These are phyloP conservation scores for Larix kaempferi DNA, from an alignment of 75 land plant species.

Conservation along the genomic window DNA sequence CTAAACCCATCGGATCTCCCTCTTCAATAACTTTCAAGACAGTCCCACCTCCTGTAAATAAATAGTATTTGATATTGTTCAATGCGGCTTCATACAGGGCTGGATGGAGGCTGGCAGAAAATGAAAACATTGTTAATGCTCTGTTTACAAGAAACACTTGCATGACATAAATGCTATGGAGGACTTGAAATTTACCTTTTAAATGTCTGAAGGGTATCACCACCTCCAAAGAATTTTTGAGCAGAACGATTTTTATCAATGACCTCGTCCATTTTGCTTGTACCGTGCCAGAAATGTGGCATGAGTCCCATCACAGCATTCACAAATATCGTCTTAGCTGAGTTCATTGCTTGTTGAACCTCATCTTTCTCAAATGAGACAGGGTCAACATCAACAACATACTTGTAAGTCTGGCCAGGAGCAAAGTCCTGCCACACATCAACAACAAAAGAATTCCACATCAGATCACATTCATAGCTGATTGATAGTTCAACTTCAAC, in stretches of 20 bases:
- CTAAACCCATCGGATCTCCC: slow-evolving; percentile 38
- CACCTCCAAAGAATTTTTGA: slow-evolving; percentile 55
- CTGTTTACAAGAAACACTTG: no score
- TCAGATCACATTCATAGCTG: not conserved
- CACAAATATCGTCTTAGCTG: slow-evolving; percentile 53
- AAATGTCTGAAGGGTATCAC: slow-evolving; percentile 56
- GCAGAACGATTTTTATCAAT: slow-evolving; percentile 41
- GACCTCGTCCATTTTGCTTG: slow-evolving; percentile 50
- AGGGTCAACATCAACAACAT: slow-evolving; percentile 49
- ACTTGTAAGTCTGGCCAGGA: slow-evolving; percentile 27
- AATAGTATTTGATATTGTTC: slow-evolving; percentile 40
- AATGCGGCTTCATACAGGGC: slow-evolving; percentile 38
- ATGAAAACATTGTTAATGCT: not conserved
- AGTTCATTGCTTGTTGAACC: slow-evolving; percentile 21
- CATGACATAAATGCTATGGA: no score
- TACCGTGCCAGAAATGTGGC: slow-evolving; percentile 56
- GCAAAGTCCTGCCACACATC: slow-evolving; percentile 22
- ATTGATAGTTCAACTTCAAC: not conserved
- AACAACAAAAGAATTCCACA: not conserved
- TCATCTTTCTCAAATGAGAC: slow-evolving; percentile 31
- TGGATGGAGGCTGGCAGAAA: slow-evolving; percentile 32
- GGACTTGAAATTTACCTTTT: slow-evolving; percentile 25
- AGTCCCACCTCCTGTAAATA: slow-evolving; percentile 54
- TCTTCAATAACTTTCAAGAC: slow-evolving; percentile 49
- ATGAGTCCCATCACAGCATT: slow-evolving; percentile 57